Evolutionary conservation across 139 green algal genomes (phyloP), one percentile per base, ranked within the genome.

Genomic region (Chlorella sp.): DNA sequence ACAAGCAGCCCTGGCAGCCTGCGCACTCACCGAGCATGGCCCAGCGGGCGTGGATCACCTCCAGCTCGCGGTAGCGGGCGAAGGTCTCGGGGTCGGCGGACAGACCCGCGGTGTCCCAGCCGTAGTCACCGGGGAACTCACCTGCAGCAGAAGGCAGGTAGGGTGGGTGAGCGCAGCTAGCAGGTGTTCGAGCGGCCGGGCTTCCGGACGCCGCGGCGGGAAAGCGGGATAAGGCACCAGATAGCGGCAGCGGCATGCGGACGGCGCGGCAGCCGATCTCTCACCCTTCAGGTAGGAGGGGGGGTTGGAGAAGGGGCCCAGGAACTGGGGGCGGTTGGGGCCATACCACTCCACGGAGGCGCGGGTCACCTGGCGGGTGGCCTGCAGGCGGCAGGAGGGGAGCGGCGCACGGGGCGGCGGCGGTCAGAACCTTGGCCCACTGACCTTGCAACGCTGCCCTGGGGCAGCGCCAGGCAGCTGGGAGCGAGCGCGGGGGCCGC

Each of bases 71-170:
- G 91, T 93, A 91, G 82, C 87, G 91, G 73, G 93, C 89, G 89
- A 98, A 98, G 89, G 95, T 98, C 92, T 98, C 92, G 78, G 96
- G 96, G 91, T 99, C 96, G 69, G 96, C 95, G 28, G 96, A 99
- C 86, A 99, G 94, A 81, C 96, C 96, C 80, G 95, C 96, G 72
- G 96, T 98, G 94, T 99, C 96, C 96, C 96, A 99, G 89, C 96
- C 96, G 88, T 98, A 98, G 96, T 98, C 96, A 87, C 96, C 96
- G 82, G 96, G 91, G 95, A 94, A 98, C 94, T 97, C 89, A n/a
- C 90, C 87, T 87, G 74, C 62, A 16, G 55, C 25, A 70, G 5
- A n/a, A 17, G n/a, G 11, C n/a, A n/a, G 51, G 28, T 23, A n/a
- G 23, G 47, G 13, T 44, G 32, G 44, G 44, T 17, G 15, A 67